phyloP scores from a whole-genome alignment of 495 filamentous ascomycete genomes.

The Neurospora hispaniola region DNA sequence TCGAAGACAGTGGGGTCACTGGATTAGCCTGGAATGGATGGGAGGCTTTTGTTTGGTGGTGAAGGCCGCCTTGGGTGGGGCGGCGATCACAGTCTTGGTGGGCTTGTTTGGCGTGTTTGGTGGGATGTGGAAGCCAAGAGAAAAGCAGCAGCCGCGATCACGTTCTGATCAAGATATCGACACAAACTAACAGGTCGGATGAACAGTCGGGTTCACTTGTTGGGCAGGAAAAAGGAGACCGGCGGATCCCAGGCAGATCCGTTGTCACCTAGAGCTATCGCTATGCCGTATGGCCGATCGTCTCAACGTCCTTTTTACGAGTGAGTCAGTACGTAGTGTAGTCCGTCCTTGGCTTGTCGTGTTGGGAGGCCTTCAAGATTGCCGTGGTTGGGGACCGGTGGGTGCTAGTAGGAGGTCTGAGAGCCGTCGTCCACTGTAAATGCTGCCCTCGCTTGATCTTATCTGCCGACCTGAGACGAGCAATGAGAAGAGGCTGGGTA shows the following conservation, averaged over 20 bases:
- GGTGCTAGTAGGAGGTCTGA: not conserved
- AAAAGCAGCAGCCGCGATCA: not conserved
- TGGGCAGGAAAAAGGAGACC: not conserved
- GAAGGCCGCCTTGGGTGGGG: not conserved
- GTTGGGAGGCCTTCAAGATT: not conserved
- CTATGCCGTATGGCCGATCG: not conserved
- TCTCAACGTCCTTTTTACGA: not conserved
- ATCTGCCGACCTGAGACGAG: not conserved
- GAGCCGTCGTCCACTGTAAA: not conserved
- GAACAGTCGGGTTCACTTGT: not conserved
- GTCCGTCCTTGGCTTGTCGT: not conserved
- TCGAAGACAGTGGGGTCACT: not conserved
- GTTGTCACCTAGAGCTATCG: not conserved
- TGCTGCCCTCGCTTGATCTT: not conserved
- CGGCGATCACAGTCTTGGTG: not conserved
- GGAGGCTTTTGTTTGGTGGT: not conserved
- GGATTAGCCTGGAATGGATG: not conserved
- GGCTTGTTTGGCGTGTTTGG: not conserved
- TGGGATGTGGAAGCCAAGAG: not conserved
- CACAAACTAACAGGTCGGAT: not conserved
- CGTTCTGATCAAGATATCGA: not conserved
- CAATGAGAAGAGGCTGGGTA: not conserved
- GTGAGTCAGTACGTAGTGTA: not conserved
- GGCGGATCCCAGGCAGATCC: not conserved
- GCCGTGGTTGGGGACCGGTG: not conserved